phyloP scores from a whole-genome alignment of 306 rosid species.

The Myrica gale region DNA sequence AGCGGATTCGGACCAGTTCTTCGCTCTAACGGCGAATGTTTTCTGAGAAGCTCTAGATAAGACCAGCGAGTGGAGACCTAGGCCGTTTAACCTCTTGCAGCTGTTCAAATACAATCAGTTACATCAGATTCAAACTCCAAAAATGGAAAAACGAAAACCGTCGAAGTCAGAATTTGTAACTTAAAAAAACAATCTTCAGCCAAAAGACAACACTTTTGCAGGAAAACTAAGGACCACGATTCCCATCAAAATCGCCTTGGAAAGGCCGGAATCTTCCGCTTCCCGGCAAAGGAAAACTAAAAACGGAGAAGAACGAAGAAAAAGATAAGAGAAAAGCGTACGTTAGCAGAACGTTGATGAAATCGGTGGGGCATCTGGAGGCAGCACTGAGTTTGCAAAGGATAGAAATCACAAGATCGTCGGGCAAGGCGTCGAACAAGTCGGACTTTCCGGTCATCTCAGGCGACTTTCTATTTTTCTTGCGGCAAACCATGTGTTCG shows the following conservation, averaged over 20 bases:
- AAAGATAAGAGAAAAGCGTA: conserved; percentile 19
- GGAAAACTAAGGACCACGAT: background rate
- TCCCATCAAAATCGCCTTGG: background rate
- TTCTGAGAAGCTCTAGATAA: conserved; percentile 58
- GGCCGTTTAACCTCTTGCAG: conserved; percentile 65
- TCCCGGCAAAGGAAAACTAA: background rate
- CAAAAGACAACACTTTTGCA: background rate
- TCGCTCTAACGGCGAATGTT: conserved; percentile 49
- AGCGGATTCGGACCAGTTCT: conserved; percentile 73
- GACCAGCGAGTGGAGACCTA: conserved; percentile 55
- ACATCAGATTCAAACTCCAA: conserved; percentile 7
- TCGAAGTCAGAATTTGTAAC: background rate
- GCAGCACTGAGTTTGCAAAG: conserved; percentile 63
- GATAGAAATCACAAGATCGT: conserved; percentile 66
- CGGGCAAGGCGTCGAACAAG: conserved; percentile 68
- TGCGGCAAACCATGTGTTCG: conserved; percentile 34
- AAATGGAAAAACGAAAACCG: background rate
- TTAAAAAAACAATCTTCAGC: background rate
- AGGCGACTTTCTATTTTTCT: conserved; percentile 38
- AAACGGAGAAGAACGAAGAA: background rate
- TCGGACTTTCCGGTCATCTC: conserved; percentile 20
- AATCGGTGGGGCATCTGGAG: conserved; percentile 63
- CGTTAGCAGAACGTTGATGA: conserved; percentile 62
- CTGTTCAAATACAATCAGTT: conserved; percentile 40
- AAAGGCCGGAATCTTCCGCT: background rate